Evolutionary conservation across 768 basidiomycete genomes (phyloP).

Genomic region (Gloeopeniophorella convolvens): DNA sequence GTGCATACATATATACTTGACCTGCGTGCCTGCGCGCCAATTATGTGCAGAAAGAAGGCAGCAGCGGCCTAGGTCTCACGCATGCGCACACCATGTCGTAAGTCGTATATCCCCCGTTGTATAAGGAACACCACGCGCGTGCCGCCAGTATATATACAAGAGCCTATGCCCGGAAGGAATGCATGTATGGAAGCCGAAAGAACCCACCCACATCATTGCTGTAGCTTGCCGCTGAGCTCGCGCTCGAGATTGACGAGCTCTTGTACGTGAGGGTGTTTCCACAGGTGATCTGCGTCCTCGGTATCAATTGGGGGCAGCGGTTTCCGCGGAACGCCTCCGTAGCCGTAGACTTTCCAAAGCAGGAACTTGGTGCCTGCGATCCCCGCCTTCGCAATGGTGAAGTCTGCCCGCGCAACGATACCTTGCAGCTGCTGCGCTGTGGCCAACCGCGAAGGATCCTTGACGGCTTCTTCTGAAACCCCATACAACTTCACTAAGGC

Average conservation of each 20-base stretch:
- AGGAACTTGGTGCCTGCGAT: conserved; percentile 83
- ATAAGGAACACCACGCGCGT: neutral
- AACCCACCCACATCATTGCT: neutral
- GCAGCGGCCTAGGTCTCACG: neutral
- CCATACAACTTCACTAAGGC: conserved; percentile 55
- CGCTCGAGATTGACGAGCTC: conserved; percentile 62
- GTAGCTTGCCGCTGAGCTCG: conserved; percentile 42
- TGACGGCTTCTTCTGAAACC: conserved; percentile 49
- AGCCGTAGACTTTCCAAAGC: conserved; percentile 68
- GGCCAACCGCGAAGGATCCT: conserved; percentile 49
- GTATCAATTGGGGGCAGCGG: conserved; percentile 65
- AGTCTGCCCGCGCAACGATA: conserved; percentile 75
- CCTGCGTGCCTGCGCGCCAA: neutral
- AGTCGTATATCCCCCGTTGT: neutral
- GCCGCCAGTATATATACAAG: neutral
- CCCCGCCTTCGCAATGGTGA: conserved; percentile 66
- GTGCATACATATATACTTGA: neutral
- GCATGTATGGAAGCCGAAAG: neutral
- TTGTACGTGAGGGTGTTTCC: conserved; percentile 66
- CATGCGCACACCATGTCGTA: neutral
- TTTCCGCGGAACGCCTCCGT: conserved; percentile 72
- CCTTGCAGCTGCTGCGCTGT: conserved; percentile 75
- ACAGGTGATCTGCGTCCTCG: conserved; percentile 51
- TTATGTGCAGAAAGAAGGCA: neutral
- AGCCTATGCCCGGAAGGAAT: too few species aligned